Evolutionary conservation across 805 yeast genomes (phyloP), one percentile per base, ranked within the genome.

Genomic region (Candida hispaniensis): DNA sequence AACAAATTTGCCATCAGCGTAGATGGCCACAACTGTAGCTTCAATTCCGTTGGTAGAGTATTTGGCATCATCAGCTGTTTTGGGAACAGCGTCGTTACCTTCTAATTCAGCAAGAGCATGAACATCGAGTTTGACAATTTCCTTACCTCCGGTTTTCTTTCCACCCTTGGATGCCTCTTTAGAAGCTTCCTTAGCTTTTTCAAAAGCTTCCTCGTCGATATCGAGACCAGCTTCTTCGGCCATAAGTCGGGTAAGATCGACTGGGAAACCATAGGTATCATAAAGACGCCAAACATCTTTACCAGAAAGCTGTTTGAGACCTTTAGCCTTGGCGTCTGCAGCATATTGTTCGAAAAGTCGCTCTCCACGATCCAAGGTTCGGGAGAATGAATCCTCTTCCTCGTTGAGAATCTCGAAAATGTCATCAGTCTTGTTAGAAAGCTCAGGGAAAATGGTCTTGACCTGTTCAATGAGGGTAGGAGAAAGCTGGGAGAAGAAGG

Each of bases 231-330:
- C 82, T 62, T 91, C 99, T 60, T 88, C 97, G 28, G 98, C 98
- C 99, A 91, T 91, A 55, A 91, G 71, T 56, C 94, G 75, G 18
- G 99, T 91, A 55, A 91, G 71, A 61, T 91, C 99, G 39, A 85
- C 96, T 22, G 99, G 99, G 79, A 91, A 91, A 41, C 99, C 99
- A 54, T 88, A 91, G 8, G 99, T 91, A 52, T 91, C 99, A 52
- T 91, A 91, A 49, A 91, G 67, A 63, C 99, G 75, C 99, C 99
- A 91, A 23, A 91, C 98, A 56, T 88, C 96, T 51, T 72, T 77
- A 57, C 99, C 99, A 30, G 80, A 72, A 44, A 91, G 69, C 23
- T 79, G 71, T 58, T 77, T 85, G 44, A 70, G 72, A 28, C 79
- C 77, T 17, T 79, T 69, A 50, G 76, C 73, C 34, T 78, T 64